Evolutionary conservation across 2,329 filamentous ascomycete species (phyloP).

Genomic region (Elsinoe ampelina): DNA sequence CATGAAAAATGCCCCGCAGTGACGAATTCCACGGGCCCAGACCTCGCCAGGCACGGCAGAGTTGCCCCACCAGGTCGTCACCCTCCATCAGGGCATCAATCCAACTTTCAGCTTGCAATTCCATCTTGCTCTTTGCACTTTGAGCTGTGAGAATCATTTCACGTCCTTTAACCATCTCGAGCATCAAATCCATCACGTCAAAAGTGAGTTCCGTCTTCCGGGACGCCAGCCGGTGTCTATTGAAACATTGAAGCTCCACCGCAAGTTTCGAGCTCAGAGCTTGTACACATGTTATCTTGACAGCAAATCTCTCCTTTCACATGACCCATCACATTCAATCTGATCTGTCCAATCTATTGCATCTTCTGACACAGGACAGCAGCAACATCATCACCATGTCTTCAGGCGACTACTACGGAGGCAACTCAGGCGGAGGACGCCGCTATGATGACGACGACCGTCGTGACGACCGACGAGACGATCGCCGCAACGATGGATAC

Average conservation of each 20-base stretch:
- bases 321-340: too few species aligned
- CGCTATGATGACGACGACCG: slow-evolving; percentile 13
- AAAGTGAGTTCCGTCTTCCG: not conserved
- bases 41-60: not conserved
- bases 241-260: not conserved
- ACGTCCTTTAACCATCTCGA: not conserved
- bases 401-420: slow-evolving; percentile 24
- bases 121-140: too few species aligned
- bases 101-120: not conserved
- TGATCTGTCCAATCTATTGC: not conserved
- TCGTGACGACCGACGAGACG: slow-evolving; percentile 11
- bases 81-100: not conserved
- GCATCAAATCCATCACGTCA: not conserved
- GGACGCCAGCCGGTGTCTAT: not conserved
- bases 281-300: not conserved
- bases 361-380: not conserved
- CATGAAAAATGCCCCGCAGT: not conserved
- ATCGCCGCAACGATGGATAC: slow-evolving; percentile 13
- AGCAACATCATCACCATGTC: slow-evolving; percentile 21
- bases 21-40: not conserved
- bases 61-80: not conserved
- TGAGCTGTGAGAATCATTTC: not conserved
- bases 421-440: slow-evolving; percentile 4
- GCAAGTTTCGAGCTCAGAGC: not conserved
- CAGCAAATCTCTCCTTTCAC: too few species aligned